phyloP scores from a whole-genome alignment of 192 early-diverging fungal species.

The Neocallimastix lanati region DNA sequence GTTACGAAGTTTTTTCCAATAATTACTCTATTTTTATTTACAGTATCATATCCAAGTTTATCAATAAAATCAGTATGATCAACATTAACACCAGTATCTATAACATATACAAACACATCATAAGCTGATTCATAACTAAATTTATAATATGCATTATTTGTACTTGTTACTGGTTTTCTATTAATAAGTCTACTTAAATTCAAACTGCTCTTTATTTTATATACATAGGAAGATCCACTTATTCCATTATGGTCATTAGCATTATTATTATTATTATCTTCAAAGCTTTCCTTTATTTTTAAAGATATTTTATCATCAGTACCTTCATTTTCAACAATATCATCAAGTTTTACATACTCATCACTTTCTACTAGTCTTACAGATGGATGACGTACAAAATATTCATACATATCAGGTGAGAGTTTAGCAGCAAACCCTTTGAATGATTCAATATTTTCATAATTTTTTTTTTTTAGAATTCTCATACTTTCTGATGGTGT shows the following conservation, averaged over 20 bases:
- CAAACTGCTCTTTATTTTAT: background rate
- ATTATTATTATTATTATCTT: background rate
- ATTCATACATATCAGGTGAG: background rate
- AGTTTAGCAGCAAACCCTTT: background rate
- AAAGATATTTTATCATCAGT: background rate
- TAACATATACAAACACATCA: conserved; percentile 9
- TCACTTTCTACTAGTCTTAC: background rate
- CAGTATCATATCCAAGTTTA: conserved; percentile 28
- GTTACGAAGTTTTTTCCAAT: background rate
- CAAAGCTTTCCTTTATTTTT: background rate
- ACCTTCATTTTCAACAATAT: background rate
- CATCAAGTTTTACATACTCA: background rate
- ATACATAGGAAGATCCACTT: background rate
- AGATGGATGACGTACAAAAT: background rate
- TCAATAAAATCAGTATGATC: conserved; percentile 25
- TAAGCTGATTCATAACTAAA: background rate
- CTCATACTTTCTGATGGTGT: background rate
- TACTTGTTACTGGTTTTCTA: background rate
- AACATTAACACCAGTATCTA: conserved; percentile 28
- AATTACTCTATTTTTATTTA: background rate
- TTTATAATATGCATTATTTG: background rate
- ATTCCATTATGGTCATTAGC: background rate
- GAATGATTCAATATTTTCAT: background rate
- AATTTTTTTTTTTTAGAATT: background rate
- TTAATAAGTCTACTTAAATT: background rate